Conservation (phyloP, 108 stramenopile species). For the Fragilariopsis cylindrus region DNA sequence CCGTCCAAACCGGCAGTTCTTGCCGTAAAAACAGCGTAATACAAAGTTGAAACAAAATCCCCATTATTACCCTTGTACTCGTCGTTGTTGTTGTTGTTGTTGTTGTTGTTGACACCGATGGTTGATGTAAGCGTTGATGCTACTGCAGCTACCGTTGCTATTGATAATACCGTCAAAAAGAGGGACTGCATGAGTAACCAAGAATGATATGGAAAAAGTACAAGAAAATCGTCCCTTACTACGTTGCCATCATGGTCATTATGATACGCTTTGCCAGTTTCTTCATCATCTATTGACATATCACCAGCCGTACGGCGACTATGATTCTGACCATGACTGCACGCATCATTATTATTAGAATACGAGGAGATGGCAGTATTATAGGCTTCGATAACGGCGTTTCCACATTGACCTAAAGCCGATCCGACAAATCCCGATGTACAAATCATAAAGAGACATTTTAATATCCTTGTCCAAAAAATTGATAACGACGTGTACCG, state of each 20-base stretch:
- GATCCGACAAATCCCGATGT: constrained; percentile 7
- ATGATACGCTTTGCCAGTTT: not conserved
- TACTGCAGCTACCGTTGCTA: not conserved
- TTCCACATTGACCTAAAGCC: constrained; percentile 11
- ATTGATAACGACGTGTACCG: not conserved
- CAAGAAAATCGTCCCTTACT: not conserved
- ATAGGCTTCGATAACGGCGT: constrained; percentile 9
- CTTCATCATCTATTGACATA: not conserved
- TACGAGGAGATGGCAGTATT: not conserved
- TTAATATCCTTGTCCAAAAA: constrained; percentile 5
- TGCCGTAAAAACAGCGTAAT: constrained; percentile 2
- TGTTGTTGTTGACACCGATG: no score
- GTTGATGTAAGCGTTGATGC: no score
- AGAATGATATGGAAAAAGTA: not conserved
- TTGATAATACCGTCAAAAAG: not conserved
- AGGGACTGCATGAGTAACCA: constrained; percentile 10
- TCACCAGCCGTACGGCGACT: not conserved
- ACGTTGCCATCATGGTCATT: constrained; percentile 4
- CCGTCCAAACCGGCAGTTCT: not conserved
- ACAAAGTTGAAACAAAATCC: not conserved
- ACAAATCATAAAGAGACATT: not conserved
- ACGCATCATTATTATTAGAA: not conserved
- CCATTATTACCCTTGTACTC: not conserved
- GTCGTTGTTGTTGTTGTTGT: no score
- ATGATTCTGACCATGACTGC: not conserved